A percentile compares a stretch with the other conserved stretches of the same genome.
Evolutionary conservation across 1,139 yeast species (phyloP).

Genomic region (Diutina catenulata): DNA sequence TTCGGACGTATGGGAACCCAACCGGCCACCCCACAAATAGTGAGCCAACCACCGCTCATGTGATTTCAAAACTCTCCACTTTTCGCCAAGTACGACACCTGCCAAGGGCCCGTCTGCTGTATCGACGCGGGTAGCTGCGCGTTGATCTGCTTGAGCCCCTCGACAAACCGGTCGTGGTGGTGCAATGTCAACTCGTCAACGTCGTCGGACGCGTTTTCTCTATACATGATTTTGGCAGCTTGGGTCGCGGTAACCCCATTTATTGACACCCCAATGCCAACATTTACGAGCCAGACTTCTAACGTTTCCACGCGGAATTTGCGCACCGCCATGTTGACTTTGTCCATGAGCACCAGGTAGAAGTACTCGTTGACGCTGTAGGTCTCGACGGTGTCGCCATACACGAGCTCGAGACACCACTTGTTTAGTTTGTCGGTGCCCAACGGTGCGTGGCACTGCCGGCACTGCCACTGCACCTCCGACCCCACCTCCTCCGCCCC

Average conservation of each 20-base stretch:
- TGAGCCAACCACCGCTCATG: too few relatives aligned
- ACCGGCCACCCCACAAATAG: too few relatives aligned
- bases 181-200: neutral
- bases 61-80: neutral
- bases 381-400: neutral
- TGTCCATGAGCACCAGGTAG: neutral
- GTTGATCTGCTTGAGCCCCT: neutral
- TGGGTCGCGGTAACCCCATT: neutral
- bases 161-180: neutral
- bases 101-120: neutral
- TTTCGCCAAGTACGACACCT: neutral
- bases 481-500: too few relatives aligned
- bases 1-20: too few relatives aligned
- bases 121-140: neutral
- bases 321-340: constrained; percentile 2
- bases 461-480: neutral
- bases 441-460: neutral
- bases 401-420: neutral
- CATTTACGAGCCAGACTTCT: neutral
- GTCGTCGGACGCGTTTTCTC: neutral
- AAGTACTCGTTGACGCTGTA: neutral
- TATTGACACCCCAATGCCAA: neutral
- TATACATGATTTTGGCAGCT: neutral
- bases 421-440: neutral
- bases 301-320: neutral